Conservation (phyloP, 2,329 filamentous ascomycete genomes). For the Aspergillus ibericus region DNA sequence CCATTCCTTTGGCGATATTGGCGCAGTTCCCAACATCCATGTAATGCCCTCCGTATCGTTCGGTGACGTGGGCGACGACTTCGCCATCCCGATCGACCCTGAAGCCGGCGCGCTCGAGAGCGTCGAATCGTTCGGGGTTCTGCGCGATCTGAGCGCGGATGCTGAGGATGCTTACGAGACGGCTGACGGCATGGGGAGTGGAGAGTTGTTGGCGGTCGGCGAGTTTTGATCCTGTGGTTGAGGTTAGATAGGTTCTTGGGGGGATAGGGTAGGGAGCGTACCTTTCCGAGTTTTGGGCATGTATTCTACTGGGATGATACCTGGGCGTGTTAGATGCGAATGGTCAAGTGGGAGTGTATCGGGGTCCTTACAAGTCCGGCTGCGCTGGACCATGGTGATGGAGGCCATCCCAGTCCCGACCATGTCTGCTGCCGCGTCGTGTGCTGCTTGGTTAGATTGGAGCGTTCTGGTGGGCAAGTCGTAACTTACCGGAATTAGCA, state of each 20-base stretch:
- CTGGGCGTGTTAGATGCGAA: not conserved
- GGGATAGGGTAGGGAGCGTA: not conserved
- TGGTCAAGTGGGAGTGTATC: not conserved
- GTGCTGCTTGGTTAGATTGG: slow-evolving; percentile 13
- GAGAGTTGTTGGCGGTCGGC: slow-evolving; percentile 22
- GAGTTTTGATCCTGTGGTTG: slow-evolving; percentile 28
- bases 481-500: slow-evolving; percentile 45
- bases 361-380: slow-evolving; percentile 35
- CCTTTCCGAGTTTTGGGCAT: not conserved
- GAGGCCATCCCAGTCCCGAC: slow-evolving; percentile 42
- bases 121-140: slow-evolving; percentile 42
- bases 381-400: slow-evolving; percentile 51
- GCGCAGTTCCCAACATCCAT: slow-evolving; percentile 48
- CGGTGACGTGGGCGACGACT: slow-evolving; percentile 40
- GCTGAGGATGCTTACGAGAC: slow-evolving; percentile 14
- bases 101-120: slow-evolving; percentile 46
- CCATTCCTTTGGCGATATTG: slow-evolving; percentile 32
- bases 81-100: slow-evolving; percentile 40
- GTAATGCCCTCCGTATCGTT: slow-evolving; percentile 50
- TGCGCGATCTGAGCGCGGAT: slow-evolving; percentile 26
- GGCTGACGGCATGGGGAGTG: not conserved
- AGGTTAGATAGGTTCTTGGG: slow-evolving; percentile 12
- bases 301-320: not conserved
- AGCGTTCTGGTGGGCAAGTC: slow-evolving; percentile 1
- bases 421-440: slow-evolving; percentile 53